Evolutionary conservation across 108 stramenopile species (phyloP), one percentile per base, ranked within the genome.

Genomic region (Cyclostephanos invisitatus): DNA sequence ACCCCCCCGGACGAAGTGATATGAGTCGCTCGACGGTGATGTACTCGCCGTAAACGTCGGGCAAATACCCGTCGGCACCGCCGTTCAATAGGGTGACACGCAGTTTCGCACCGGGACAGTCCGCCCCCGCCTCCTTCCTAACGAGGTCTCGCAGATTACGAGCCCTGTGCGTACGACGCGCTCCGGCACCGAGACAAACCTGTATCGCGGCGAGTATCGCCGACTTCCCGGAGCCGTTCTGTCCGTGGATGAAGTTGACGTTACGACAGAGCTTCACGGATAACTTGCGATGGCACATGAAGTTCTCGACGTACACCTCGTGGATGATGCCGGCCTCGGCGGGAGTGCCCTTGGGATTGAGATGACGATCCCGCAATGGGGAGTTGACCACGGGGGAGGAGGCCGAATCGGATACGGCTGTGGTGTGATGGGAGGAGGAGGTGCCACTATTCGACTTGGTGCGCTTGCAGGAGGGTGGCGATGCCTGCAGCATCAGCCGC

Each of bases 151-250:
- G 80, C 20, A 98, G 67, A 61, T 92, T 91, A 22, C 89, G 71
- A 14, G 92, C 98, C 7, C 98, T 84, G 69, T 95, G 82, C 5
- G 97, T 96, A 21, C 87, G 73, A 24, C 85, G 73, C 17, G 97
- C 98, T 8, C 85, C 85, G 0, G 98, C 97, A 2, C 98, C 98
- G 32, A 98, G 82, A 75, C 97, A 98, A 29, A 98, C 94, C 79
- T 98, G 98, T 20, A 98, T 82, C 20, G 98, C 98, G 8, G 96
- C 95, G 18, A 98, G 77, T 54, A 98, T 93, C 48, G 98, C 97
- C 0, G 94, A 96, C 74, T 95, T 95, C 11, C 98, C 98, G 12
- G 84, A 82, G 0, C 98, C 98, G 75, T 98, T 98, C 65, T 88
- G 84, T 0, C 98, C 98, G 68, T 89, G 80, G 77, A 98, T 95